Evolutionary conservation across 176 grass and related monocot species (phyloP), one percentile per base, ranked within the genome.

Genomic region (Cenchrus fungigraminus): DNA sequence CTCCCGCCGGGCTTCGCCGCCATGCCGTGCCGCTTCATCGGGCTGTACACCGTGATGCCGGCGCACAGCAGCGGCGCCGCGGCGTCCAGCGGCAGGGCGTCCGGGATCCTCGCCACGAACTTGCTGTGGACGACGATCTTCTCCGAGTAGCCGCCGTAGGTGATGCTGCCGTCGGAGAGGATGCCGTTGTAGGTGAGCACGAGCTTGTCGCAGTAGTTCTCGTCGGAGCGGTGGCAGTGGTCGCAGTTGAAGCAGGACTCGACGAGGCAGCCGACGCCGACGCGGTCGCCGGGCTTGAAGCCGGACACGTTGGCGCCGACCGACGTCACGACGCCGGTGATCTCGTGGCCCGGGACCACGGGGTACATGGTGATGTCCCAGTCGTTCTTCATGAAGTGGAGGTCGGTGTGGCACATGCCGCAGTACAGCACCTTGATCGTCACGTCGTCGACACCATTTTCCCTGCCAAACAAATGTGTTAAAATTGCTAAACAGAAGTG

Each of bases 131-230:
- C 94, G 0, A 96, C 94, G 31, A 93, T 10, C 94, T 91, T 96
- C 51, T 81, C 57, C n/a, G 94, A 96, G 84, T 93, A 96, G 55
- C 94, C 91, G 52, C 94, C 94, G 75, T 96, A 96, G 56, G 94
- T 93, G 84, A 96, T 52, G 68, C 84, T 96, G 32, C 94, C 94
- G 43, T 96, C 94, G 84, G 91, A 89, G 74, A 88, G 91, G 67
- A 96, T 74, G 74, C 91, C 84, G 45, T 93, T 96, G 86, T 93
- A 96, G 13, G 94, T 96, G 63, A 96, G 88, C 50, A 85, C 56
- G 16, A 96, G 31, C 76, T 93, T 71, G 60, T 93, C 91, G 40
- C 94, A 96, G 86, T 96, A 96, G 86, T 96, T 96, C 79, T 96
- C 91, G 78, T 93, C 84, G 0, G 91, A 96, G 5, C 68, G 68